Percentiles rank a stretch among this genome's conserved stretches.
Evolutionary conservation across 257 asterid genomes (phyloP).

Genomic region (Solanum tarijense): DNA sequence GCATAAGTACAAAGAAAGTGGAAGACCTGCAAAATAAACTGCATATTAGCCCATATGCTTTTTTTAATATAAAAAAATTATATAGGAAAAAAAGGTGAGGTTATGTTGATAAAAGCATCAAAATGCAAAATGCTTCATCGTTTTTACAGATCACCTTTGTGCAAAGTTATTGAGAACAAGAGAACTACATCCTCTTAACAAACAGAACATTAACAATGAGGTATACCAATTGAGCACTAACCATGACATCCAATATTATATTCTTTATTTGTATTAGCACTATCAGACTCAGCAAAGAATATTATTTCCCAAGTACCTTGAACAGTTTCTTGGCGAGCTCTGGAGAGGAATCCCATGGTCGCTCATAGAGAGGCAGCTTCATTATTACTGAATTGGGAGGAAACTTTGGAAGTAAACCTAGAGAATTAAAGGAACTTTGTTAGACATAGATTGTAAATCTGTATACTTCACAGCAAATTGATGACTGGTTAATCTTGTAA

Average conservation of each 20-base stretch:
- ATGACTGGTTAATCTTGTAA: not conserved
- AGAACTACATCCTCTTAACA: not conserved
- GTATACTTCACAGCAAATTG: not conserved
- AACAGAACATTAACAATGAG: not conserved
- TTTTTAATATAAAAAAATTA: not conserved
- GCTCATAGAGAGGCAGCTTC: constrained; percentile 62
- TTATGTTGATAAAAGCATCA: not conserved
- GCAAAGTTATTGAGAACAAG: not conserved
- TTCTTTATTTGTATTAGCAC: not conserved
- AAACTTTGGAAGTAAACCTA: constrained; percentile 85
- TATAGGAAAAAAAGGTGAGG: not conserved
- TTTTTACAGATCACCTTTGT: not conserved
- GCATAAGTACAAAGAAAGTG: constrained; percentile 82
- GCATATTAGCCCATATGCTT: not conserved
- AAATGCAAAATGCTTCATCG: not conserved
- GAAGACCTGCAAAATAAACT: constrained; percentile 47
- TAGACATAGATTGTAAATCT: not conserved
- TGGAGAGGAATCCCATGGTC: constrained; percentile 88
- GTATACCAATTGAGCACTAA: not conserved
- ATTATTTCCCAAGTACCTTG: constrained; percentile 46
- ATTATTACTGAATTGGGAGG: constrained; percentile 80
- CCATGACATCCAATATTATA: not conserved
- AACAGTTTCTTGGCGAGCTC: constrained; percentile 81
- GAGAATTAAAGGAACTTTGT: constrained; percentile 1
- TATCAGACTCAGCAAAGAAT: not conserved